These are phyloP conservation scores for Vaccinium macrocarpon DNA, from an alignment of 148 eudicot species.

Conservation along the genomic window DNA sequence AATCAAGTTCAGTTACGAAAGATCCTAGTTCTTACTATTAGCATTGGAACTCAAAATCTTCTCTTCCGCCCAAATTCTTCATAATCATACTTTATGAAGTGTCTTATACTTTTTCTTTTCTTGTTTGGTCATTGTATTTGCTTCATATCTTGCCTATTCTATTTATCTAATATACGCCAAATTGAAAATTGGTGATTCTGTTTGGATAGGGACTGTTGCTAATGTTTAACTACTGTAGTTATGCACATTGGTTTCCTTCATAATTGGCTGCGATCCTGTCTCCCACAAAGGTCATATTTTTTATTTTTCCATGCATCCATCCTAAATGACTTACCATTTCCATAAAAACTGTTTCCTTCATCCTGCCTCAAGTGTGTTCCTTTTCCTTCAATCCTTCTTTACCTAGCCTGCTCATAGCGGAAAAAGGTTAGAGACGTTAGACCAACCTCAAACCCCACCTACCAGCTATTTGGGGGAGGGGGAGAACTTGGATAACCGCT, in stretches of 20 bases:
- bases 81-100: background rate
- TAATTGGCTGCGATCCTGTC: background rate
- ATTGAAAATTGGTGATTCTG: background rate
- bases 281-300: background rate
- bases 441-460: background rate
- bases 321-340: background rate
- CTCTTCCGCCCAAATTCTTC: background rate
- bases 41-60: background rate
- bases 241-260: background rate
- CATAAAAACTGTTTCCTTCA: background rate
- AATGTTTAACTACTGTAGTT: background rate
- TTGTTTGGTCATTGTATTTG: too few relatives aligned
- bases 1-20: slow-evolving; percentile 20
- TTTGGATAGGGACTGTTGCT: background rate
- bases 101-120: too few relatives aligned
- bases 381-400: background rate
- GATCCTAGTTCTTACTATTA: background rate
- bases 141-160: background rate
- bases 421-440: background rate
- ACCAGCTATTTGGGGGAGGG: too few relatives aligned
- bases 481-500: background rate
- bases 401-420: background rate
- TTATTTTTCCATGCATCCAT: background rate
- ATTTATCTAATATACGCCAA: background rate
- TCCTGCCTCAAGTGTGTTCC: background rate